phyloP scores from a whole-genome alignment of 1,284 basidiomycete genomes.

The Microbotryum saponariae region DNA sequence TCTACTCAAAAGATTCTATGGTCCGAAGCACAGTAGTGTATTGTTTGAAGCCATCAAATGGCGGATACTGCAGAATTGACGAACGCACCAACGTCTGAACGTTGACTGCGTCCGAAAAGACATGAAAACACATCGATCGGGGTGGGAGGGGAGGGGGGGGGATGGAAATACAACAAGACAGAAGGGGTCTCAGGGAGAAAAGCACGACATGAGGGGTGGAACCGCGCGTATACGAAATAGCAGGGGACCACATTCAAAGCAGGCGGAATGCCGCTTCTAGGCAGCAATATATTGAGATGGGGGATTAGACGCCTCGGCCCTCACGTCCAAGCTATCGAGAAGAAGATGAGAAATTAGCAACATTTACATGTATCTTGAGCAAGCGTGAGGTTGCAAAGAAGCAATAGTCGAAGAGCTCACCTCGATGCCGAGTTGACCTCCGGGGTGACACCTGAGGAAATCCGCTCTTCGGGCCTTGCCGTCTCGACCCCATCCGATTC shows the following conservation, averaged over 20 bases:
- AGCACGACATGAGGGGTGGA: too few species aligned
- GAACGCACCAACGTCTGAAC: not conserved
- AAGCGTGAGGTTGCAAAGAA: not conserved
- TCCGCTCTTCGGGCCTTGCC: conserved; percentile 27
- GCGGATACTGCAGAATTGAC: not conserved
- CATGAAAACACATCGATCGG: not conserved
- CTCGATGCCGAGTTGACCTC: conserved; percentile 39
- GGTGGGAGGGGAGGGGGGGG: too few species aligned
- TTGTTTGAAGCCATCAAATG: not conserved
- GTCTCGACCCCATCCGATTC: conserved; percentile 32
- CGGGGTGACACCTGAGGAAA: conserved; percentile 42
- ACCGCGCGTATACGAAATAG: too few species aligned
- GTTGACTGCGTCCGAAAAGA: not conserved
- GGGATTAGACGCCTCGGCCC: conserved; percentile 11
- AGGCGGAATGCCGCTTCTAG: too few species aligned
- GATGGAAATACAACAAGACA: too few species aligned
- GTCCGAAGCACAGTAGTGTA: not conserved
- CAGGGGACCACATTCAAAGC: too few species aligned
- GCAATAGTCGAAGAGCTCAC: conserved; percentile 5
- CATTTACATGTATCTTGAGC: not conserved
- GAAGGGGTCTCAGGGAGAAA: too few species aligned
- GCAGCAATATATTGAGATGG: too few species aligned
- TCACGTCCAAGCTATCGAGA: conserved; percentile 23
- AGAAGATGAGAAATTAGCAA: not conserved
- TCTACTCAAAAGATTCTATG: not conserved